These are phyloP conservation scores for Funneliformis caledonium DNA, from an alignment of 371 early-diverging fungal species.

Conservation along the genomic window DNA sequence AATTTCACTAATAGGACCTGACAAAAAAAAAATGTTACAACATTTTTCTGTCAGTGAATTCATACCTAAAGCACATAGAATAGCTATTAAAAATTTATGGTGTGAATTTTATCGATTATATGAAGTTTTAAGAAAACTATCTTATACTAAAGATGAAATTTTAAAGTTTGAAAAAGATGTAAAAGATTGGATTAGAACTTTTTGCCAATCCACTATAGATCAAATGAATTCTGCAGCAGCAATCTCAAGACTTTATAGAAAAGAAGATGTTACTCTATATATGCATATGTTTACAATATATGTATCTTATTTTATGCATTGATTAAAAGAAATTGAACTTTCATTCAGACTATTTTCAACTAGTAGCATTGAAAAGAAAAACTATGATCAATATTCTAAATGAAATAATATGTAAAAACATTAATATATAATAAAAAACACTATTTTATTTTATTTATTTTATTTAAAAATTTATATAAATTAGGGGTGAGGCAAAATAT, in stretches of 20 bases:
- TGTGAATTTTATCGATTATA: not conserved
- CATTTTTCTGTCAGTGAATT: slow-evolving; percentile 7
- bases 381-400: not conserved
- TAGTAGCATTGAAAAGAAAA: not conserved
- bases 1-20: not conserved
- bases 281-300: not conserved
- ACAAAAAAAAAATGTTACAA: not conserved
- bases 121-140: not conserved
- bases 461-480: no score
- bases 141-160: not conserved
- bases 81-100: not conserved
- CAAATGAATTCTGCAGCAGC: not conserved
- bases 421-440: no score
- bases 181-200: not conserved
- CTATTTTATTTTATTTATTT: no score
- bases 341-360: not conserved
- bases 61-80: not conserved
- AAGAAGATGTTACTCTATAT: not conserved
- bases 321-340: no score
- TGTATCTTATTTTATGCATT: not conserved
- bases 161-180: not conserved
- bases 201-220: not conserved
- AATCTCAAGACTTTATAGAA: not conserved
- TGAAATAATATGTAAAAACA: no score
- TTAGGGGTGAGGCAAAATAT: no score